Evolutionary conservation across 164 flowering plant genomes (phyloP), one percentile per base, ranked within the genome.

Genomic region (Vitis amurensis): DNA sequence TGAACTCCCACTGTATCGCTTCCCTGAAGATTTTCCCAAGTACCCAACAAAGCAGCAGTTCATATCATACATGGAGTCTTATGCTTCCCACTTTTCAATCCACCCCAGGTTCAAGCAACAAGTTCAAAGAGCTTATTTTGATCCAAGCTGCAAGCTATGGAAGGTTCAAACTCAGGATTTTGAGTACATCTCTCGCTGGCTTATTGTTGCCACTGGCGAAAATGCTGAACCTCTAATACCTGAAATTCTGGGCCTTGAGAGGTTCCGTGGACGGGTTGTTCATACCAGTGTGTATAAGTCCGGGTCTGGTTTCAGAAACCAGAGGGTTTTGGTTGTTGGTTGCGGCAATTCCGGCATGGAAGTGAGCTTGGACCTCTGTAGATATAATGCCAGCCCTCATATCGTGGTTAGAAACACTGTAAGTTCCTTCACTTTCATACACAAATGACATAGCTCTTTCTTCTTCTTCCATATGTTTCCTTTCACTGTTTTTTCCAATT

Each of bases 341-440:
- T 90, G 98, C 77, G 99, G 99, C 0, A 96, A 96, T 87, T 93
- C 99, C 9, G 98, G 99, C 27, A 96, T 96, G 99, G 98, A 96
- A 79, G 97, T 93, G 5, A 87, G 98, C 72, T 81, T 93, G 66
- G 99, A 96, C 73, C 94, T 96, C 15, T 90, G 91, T 62, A 78
- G 84, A 51, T 73, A 93, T 80, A 89, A 86, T 82, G 98, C 99
- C 0, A 75, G n/a, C n/a, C 97, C 98, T 55, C 81, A 84, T 56
- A 83, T 96, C 91, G 97, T 96, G 9, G 97, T 83, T 68, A 85
- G 99, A 78, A 93, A 85, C 85, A 77, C 91, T 51, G 98, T 93
- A 82, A 86, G 95, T 82, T 51, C 29, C 14, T 31, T 1, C 27
- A 23, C 27, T 23, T 23, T 23, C 27, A 23, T 23, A 23, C 27